Evolutionary conservation across 2,329 filamentous ascomycete genomes (phyloP).

Genomic region (Graphiopsis chlorocephala): DNA sequence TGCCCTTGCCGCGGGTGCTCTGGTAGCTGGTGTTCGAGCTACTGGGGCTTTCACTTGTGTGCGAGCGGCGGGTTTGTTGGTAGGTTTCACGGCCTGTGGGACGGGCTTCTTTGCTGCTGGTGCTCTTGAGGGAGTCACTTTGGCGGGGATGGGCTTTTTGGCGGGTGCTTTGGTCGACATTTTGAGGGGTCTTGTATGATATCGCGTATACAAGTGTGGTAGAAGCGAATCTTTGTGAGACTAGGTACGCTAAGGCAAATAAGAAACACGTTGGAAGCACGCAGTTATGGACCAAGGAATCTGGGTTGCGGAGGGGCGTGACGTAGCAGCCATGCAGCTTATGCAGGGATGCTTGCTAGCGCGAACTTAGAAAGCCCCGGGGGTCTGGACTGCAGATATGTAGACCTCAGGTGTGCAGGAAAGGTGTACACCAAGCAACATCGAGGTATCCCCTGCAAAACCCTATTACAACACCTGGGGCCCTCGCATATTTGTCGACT

Average conservation of each 20-base stretch:
- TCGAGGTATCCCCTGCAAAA: not conserved
- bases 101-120: conserved; percentile 16
- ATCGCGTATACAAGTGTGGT: not conserved
- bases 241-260: not conserved
- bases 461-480: not conserved
- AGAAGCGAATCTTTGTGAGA: not conserved
- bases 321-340: not conserved
- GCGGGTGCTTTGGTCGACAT: conserved; percentile 17
- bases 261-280: not conserved
- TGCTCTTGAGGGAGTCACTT: not conserved
- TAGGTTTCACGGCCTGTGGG: conserved; percentile 12
- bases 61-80: conserved; percentile 9
- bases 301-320: not conserved
- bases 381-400: conserved; percentile 1
- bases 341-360: not conserved
- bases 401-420: not conserved
- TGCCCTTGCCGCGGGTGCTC: conserved; percentile 18
- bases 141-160: conserved; percentile 18
- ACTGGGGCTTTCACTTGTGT: conserved; percentile 6
- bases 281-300: not conserved
- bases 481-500: not conserved
- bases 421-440: not conserved
- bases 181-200: not conserved
- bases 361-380: not conserved
- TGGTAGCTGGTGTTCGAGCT: conserved; percentile 6